These are phyloP conservation scores for Linnemannia schmuckeri DNA, from an alignment of 192 early-diverging fungal genomes.

Conservation along the genomic window DNA sequence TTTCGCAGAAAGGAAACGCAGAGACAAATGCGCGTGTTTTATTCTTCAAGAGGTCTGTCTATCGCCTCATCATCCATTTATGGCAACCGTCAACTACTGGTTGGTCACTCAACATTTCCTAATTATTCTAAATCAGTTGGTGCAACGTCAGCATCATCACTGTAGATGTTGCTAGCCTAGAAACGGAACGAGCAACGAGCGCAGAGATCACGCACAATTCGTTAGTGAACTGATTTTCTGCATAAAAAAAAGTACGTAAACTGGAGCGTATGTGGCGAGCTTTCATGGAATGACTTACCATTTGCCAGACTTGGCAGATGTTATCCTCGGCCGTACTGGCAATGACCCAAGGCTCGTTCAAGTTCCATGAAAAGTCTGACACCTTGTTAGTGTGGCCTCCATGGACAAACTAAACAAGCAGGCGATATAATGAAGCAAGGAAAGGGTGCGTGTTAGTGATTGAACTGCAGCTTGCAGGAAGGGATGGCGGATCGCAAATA, in stretches of 20 bases:
- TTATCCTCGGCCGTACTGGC: conserved; percentile 97
- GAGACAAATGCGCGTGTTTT: background rate
- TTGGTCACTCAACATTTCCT: background rate
- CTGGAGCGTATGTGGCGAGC: background rate
- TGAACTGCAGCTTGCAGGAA: background rate
- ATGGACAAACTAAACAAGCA: conserved; percentile 85
- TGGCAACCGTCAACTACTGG: background rate
- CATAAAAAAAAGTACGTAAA: background rate
- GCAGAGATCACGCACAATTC: background rate
- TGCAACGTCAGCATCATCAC: conserved; percentile 57
- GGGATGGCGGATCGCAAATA: background rate
- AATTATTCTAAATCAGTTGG: conserved; percentile 57
- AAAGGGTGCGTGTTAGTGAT: background rate
- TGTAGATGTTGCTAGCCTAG: conserved; percentile 70
- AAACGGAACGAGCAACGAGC: background rate
- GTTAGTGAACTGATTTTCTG: background rate
- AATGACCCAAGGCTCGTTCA: conserved; percentile 93
- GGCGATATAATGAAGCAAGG: background rate
- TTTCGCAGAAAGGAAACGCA: background rate
- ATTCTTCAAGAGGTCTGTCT: background rate
- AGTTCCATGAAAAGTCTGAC: conserved; percentile 97
- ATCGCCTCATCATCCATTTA: background rate
- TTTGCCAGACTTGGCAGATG: conserved; percentile 98
- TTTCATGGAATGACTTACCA: conserved; percentile 68
- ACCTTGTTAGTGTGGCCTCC: conserved; percentile 98